These are phyloP conservation scores for Globisporangium echinulatum DNA, from an alignment of 352 stramenopile genomes.

Conservation along the genomic window DNA sequence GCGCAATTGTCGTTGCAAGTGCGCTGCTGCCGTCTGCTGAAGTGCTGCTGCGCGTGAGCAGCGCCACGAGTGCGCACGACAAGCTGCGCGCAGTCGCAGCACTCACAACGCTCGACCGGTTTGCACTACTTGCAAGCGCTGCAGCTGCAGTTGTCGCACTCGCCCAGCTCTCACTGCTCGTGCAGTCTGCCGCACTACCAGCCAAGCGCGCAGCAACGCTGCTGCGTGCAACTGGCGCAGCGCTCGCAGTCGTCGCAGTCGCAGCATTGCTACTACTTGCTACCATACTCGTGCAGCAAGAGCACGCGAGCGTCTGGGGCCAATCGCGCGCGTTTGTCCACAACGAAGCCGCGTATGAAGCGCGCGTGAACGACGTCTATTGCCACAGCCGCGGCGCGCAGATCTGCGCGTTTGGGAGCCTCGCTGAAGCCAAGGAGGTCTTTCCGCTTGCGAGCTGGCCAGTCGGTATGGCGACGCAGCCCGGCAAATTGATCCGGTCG, in stretches of 20 bases:
- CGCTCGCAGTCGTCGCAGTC: constrained; percentile 9
- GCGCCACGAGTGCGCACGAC: constrained; percentile 1
- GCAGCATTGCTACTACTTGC: constrained; percentile 17
- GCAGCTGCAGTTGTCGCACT: constrained; percentile 11
- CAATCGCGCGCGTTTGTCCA: constrained; percentile 16
- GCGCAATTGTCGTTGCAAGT: constrained; percentile 18
- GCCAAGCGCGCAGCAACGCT: constrained; percentile 4
- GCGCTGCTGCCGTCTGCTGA: constrained; percentile 28
- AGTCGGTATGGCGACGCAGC: constrained; percentile 26
- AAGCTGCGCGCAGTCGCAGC: constrained; percentile 10
- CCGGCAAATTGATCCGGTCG: constrained; percentile 21
- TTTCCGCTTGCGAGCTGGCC: constrained; percentile 36
- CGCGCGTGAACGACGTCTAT: constrained; percentile 38
- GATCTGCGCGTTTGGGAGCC: constrained; percentile 26
- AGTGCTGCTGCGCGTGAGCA: constrained; percentile 10
- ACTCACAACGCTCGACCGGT: constrained; percentile 24
- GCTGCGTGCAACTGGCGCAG: constrained; percentile 11
- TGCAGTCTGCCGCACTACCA: constrained; percentile 9
- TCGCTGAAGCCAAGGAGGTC: constrained; percentile 31
- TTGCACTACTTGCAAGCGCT: constrained; percentile 15
- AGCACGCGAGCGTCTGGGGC: constrained; percentile 22
- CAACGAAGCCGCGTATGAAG: constrained; percentile 26
- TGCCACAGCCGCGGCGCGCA: constrained; percentile 39
- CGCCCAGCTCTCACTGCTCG: constrained; percentile 21
- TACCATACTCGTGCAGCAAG: constrained; percentile 10